These are phyloP conservation scores for Dalbergia oliveri DNA, from an alignment of 306 rosid genomes.

Conservation along the genomic window DNA sequence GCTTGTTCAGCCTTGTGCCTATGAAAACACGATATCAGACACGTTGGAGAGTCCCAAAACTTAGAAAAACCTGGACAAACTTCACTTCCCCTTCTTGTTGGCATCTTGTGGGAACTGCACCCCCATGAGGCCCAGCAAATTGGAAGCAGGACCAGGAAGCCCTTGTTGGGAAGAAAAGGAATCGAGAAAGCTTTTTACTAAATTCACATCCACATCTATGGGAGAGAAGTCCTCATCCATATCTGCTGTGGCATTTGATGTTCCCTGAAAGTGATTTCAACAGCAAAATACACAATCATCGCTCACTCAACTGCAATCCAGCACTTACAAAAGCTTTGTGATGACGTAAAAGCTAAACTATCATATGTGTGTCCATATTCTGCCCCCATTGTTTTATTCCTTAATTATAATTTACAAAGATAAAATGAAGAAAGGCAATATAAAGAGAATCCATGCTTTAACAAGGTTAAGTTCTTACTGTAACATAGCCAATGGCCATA, in stretches of 20 bases:
- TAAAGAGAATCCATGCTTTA: background rate
- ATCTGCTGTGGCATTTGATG: constrained; percentile 59
- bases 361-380: background rate
- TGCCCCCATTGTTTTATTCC: background rate
- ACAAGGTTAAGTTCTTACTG: background rate
- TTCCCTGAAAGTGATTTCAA: constrained; percentile 63
- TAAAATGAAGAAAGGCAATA: background rate
- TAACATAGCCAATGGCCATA: constrained; percentile 6
- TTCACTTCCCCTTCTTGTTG: constrained; percentile 68
- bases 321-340: background rate
- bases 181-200: constrained; percentile 90
- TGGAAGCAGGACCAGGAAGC: constrained; percentile 99
- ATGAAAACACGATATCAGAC: constrained; percentile 4
- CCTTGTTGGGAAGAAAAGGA: constrained; percentile 97
- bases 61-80: background rate
- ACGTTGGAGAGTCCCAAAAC: constrained; percentile 29
- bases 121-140: constrained; percentile 95
- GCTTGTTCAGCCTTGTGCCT: background rate
- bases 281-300: constrained; percentile 6
- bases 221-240: constrained; percentile 90
- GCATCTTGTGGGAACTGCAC: constrained; percentile 77
- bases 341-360: constrained; percentile 36
- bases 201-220: constrained; percentile 91
- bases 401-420: background rate
- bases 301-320: constrained; percentile 33